Conservation (phyloP, 2,329 filamentous ascomycete genomes). For the Ilyonectria mors-panacis region DNA sequence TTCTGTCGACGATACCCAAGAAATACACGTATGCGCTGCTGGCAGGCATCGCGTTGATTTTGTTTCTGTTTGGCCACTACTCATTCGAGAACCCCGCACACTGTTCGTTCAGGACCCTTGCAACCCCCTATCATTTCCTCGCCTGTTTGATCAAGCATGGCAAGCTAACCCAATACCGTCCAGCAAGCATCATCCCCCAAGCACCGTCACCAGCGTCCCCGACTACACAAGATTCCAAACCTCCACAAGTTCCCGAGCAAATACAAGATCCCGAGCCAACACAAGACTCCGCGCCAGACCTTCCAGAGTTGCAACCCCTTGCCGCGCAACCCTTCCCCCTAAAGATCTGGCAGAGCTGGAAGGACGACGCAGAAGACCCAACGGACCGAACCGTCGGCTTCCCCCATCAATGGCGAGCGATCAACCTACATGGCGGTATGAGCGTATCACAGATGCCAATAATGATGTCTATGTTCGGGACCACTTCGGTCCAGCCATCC, state of each 20-base stretch:
- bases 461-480: slow-evolving; percentile 66
- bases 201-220: background rate
- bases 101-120: background rate
- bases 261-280: background rate
- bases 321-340: slow-evolving; percentile 27
- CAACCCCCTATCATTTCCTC: background rate
- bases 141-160: background rate
- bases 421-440: slow-evolving; percentile 48
- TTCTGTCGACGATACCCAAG: background rate
- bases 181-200: background rate
- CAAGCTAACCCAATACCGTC: background rate
- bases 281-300: background rate
- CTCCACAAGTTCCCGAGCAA: no score
- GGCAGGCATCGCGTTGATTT: slow-evolving; percentile 2
- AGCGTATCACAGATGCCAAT: slow-evolving; percentile 49
- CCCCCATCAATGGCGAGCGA: slow-evolving; percentile 43
- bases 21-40: slow-evolving; percentile 7
- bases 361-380: slow-evolving; percentile 48
- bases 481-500: slow-evolving; percentile 73
- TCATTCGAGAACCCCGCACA: background rate
- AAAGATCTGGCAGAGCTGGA: slow-evolving; percentile 54
- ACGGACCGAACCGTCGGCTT: slow-evolving; percentile 48
- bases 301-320: background rate
- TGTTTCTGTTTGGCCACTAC: background rate
- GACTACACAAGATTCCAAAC: background rate